Percentiles rank a stretch among this genome's conserved stretches.
Conservation (phyloP, 192 early-diverging fungal species). For the Coemansia sp. region DNA sequence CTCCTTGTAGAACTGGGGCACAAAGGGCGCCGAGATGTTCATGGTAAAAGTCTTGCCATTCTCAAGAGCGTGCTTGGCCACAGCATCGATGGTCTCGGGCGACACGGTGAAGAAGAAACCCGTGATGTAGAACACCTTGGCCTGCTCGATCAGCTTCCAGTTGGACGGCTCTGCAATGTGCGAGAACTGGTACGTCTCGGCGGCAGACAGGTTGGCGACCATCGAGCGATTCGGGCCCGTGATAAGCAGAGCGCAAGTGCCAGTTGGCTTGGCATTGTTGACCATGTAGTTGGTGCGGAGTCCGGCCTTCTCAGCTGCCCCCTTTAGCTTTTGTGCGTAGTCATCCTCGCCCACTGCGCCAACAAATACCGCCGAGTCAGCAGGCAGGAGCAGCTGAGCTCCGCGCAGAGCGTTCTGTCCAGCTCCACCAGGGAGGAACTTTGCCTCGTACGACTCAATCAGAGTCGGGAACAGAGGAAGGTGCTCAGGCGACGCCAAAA, state of each 20-base stretch:
- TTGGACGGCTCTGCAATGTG: constrained; percentile 74
- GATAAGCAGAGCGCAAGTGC: constrained; percentile 95
- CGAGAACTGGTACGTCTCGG: constrained; percentile 79
- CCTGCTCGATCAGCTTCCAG: constrained; percentile 86
- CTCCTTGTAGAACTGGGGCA: constrained; percentile 91
- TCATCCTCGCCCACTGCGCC: constrained; percentile 92
- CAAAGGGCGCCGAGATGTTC: constrained; percentile 97
- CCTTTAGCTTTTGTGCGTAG: constrained; percentile 72
- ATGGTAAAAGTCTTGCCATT: constrained; percentile 86
- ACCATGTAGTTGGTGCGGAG: constrained; percentile 89
- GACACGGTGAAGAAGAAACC: constrained; percentile 96
- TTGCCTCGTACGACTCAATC: constrained; percentile 67
- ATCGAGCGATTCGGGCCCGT: constrained; percentile 88
- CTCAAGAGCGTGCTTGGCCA: constrained; percentile 88
- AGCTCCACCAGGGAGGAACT: constrained; percentile 95
- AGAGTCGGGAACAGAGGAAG: constrained; percentile 84
- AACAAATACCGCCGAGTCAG: constrained; percentile 87
- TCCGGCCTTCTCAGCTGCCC: constrained; percentile 81
- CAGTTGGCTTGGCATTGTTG: constrained; percentile 78
- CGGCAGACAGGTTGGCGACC: constrained; percentile 93
- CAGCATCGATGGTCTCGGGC: constrained; percentile 76
- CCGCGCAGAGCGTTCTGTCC: constrained; percentile 95
- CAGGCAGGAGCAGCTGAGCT: constrained; percentile 87
- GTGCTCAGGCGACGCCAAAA: constrained; percentile 91
- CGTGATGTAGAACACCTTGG: constrained; percentile 90